Evolutionary conservation across 805 yeast genomes (phyloP).

Genomic region (Tetrapisispora pingtungensis): DNA sequence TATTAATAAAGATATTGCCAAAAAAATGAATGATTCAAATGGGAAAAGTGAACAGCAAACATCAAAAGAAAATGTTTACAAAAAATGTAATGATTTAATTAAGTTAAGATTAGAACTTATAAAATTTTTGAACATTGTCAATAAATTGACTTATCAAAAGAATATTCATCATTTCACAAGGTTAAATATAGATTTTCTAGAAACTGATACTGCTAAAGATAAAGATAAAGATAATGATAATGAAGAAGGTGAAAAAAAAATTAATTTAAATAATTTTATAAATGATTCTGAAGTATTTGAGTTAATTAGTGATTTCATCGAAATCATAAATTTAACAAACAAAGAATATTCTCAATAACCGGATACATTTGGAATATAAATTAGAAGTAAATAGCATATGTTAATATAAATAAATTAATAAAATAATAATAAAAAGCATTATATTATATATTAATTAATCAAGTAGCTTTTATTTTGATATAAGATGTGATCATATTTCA

Average conservation of each 20-base stretch:
- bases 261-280: not conserved
- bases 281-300: slow-evolving; percentile 2
- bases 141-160: slow-evolving; percentile 4
- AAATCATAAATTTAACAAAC: slow-evolving; percentile 1
- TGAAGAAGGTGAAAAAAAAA: not conserved
- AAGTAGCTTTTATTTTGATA: no score
- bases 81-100: not conserved
- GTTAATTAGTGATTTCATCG: slow-evolving; percentile 1
- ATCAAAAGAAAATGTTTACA: not conserved
- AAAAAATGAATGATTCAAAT: not conserved
- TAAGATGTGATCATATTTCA: no score
- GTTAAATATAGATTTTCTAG: not conserved
- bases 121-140: slow-evolving; percentile 1
- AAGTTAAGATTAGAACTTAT: not conserved
- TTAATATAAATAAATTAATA: no score
- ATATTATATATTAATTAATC: no score
- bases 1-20: slow-evolving; percentile 59
- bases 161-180: slow-evolving; percentile 1
- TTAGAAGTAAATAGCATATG: no score
- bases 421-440: no score
- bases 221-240: not conserved
- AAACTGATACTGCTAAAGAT: not conserved
- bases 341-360: not conserved
- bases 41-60: not conserved
- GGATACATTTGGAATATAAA: no score